Conservation (phyloP, 305 asterid species). For the Fraxinus greggii region DNA sequence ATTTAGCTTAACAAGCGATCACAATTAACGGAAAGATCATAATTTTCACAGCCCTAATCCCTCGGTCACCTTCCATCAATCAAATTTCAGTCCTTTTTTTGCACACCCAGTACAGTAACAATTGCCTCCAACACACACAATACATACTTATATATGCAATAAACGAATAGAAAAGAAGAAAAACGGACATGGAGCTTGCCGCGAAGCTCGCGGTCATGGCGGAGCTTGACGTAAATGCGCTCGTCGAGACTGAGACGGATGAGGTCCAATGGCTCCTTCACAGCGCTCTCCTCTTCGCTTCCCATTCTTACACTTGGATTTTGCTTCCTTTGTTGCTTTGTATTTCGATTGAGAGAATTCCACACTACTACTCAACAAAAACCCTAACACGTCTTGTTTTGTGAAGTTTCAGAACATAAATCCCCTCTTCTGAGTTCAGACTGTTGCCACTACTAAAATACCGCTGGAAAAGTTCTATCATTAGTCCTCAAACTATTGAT, state of each 20-base stretch:
- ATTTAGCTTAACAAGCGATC: background rate
- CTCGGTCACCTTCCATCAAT: conserved; percentile 13
- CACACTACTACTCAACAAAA: background rate
- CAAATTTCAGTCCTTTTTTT: background rate
- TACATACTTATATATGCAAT: background rate
- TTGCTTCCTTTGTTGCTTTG: background rate
- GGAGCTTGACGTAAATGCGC: conserved; percentile 95
- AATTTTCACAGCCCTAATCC: conserved; percentile 30
- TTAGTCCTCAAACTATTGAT: background rate
- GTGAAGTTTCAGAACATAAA: background rate
- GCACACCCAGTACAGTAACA: background rate
- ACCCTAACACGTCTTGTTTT: background rate
- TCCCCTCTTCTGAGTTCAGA: background rate
- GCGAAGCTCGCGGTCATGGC: conserved; percentile 91
- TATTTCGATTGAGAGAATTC: background rate
- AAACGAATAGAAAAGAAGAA: background rate
- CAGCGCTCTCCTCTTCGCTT: conserved; percentile 90
- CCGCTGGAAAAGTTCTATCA: background rate
- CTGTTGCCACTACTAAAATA: background rate
- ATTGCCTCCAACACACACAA: conserved; percentile 5
- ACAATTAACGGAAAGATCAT: background rate
- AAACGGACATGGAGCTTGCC: conserved; percentile 77
- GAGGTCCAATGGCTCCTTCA: conserved; percentile 95
- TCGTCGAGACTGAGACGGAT: conserved; percentile 96
- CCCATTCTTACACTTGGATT: conserved; percentile 48